Evolutionary conservation across 2,329 filamentous ascomycete species (phyloP), one percentile per base, ranked within the genome.

Genomic region (Ramularia collo-cygni): DNA sequence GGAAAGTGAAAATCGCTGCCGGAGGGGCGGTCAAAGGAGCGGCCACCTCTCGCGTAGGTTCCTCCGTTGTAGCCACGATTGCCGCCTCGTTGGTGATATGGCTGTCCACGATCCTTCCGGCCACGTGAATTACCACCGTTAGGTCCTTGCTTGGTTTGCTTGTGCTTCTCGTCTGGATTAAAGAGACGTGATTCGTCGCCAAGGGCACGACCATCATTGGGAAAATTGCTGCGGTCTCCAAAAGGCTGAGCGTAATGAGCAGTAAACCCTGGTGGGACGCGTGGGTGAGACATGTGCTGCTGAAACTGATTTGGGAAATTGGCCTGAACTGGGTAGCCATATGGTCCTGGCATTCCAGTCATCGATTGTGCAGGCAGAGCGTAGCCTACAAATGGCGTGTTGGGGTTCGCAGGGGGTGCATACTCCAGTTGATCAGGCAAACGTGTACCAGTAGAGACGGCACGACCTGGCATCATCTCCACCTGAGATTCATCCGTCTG

Each of bases 141-240:
- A 6, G 14, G 36, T 9, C 31, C 32, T 31, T 37, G 18, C 15
- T 14, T 21, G 13, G 13, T 24, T 4, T 16, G 7, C 5, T 34
- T 24, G 15, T 28, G 3, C 19, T 32, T 17, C 13, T 26, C n/a
- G 4, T 34, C 37, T 6, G n/a, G 12, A 10, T 17, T 12, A 16
- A 17, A 28, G 32, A 32, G 29, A 4, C 7, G 7, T 18, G 32
- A 32, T 26, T 41, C 28, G 32, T 28, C 35, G 24, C 6, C 24
- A 33, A 15, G 36, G 8, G 14, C 16, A n/a, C 15, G 15, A 24
- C 13, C 16, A n/a, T 32, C 21, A 12, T 16, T 17, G 17, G 27
- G 35, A 16, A 40, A 15, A 28, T 42, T 42, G 33, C 34, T 37
- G 8, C 35, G 40, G 17, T 43, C 35, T 17, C 10, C 13, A 12